These are phyloP conservation scores for Samsoniella hepiali DNA, from an alignment of 2,329 filamentous ascomycete genomes.

Conservation along the genomic window DNA sequence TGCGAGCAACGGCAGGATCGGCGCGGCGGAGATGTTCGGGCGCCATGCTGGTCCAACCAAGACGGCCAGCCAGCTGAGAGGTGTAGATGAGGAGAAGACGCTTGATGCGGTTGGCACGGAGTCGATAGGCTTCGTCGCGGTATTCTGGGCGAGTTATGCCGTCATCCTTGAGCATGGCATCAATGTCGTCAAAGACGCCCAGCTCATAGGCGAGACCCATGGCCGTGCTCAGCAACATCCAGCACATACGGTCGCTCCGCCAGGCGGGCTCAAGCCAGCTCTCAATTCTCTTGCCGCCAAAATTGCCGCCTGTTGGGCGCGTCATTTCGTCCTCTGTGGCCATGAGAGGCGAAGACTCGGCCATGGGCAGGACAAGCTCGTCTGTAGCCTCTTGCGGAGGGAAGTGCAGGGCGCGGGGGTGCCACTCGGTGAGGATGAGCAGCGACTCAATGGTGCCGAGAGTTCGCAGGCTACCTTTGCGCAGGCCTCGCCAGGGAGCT, in stretches of 20 bases:
- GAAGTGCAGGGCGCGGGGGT: conserved; percentile 90
- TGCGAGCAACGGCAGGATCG: conserved; percentile 53
- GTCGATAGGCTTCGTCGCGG: conserved; percentile 72
- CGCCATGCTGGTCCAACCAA: conserved; percentile 93
- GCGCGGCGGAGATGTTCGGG: conserved; percentile 62
- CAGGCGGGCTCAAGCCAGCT: conserved; percentile 96
- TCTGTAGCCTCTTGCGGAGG: conserved; percentile 75
- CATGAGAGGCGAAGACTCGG: conserved; percentile 45
- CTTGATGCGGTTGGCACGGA: conserved; percentile 77
- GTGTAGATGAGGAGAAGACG: conserved; percentile 86
- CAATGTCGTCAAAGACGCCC: conserved; percentile 90
- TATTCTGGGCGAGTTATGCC: conserved; percentile 62
- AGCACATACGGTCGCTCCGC: conserved; percentile 93
- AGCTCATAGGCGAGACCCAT: conserved; percentile 89
- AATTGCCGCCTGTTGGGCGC: conserved; percentile 46
- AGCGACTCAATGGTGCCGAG: conserved; percentile 92
- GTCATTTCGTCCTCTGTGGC: conserved; percentile 36
- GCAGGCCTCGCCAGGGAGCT: conserved; percentile 65
- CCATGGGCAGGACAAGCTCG: conserved; percentile 63
- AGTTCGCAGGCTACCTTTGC: conserved; percentile 78
- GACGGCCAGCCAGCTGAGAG: conserved; percentile 85
- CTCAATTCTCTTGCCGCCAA: conserved; percentile 81
- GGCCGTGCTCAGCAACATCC: conserved; percentile 93
- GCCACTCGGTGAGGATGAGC: conserved; percentile 94
- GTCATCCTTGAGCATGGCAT: conserved; percentile 60